Percentiles rank a stretch among this genome's conserved stretches.
These are phyloP conservation scores for Phialophora expanda DNA, from an alignment of 2,329 filamentous ascomycete species.

Conservation along the genomic window DNA sequence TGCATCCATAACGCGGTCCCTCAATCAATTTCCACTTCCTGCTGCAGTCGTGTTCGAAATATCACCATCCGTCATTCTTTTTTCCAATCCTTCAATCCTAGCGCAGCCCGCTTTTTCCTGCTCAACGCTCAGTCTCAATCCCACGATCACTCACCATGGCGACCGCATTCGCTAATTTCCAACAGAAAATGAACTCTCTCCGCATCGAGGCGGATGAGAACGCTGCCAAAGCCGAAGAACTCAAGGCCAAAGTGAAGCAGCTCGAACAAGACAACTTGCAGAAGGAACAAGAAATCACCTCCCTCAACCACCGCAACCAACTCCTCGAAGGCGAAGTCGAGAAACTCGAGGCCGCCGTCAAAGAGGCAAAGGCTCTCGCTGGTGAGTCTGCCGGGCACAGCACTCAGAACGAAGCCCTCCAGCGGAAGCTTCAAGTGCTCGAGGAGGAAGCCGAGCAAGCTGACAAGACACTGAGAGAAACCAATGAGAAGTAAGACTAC, in stretches of 20 bases:
- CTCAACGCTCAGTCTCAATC: constrained; percentile 35
- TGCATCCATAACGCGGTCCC: constrained; percentile 17
- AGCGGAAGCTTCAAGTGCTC: constrained; percentile 90
- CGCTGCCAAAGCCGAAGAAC: constrained; percentile 79
- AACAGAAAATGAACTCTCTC: constrained; percentile 91
- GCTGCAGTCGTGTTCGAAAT: constrained; percentile 23
- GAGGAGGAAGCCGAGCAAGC: constrained; percentile 98
- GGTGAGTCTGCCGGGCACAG: constrained; percentile 81
- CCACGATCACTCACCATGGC: constrained; percentile 40
- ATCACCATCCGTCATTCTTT: constrained; percentile 11
- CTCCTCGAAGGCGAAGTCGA: constrained; percentile 89
- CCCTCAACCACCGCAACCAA: constrained; percentile 91
- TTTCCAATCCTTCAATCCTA: not conserved
- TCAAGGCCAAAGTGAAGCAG: constrained; percentile 82
- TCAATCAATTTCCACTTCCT: constrained; percentile 13
- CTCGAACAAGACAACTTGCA: constrained; percentile 93
- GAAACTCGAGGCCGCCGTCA: constrained; percentile 83
- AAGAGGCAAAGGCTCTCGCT: constrained; percentile 85
- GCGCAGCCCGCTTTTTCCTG: constrained; percentile 5
- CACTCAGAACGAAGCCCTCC: constrained; percentile 88
- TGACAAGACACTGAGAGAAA: constrained; percentile 94
- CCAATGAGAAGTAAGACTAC: constrained; percentile 90
- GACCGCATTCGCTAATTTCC: constrained; percentile 40
- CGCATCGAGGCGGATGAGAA: constrained; percentile 92
- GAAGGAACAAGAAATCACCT: constrained; percentile 98